Conservation (phyloP, 1,284 basidiomycete genomes). For the Leccinum pachyderme region DNA sequence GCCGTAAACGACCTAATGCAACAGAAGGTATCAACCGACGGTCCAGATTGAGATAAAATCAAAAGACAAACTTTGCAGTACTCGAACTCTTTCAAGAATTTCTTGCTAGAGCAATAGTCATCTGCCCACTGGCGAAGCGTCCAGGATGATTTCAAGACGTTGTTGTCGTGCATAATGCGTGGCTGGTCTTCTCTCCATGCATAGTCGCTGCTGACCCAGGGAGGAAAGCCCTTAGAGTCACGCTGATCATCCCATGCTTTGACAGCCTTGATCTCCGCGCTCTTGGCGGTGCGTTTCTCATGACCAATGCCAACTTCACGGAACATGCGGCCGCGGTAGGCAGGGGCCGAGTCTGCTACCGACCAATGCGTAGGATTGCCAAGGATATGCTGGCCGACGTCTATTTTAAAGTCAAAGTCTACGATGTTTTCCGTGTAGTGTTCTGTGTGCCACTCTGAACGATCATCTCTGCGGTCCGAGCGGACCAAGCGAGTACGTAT, state of each 20-base stretch:
- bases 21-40: neutral
- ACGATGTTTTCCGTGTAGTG: constrained; percentile 52
- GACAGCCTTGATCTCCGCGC: constrained; percentile 32
- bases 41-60: neutral
- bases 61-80: constrained; percentile 50
- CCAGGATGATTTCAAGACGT: constrained; percentile 46
- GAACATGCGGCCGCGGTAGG: constrained; percentile 55
- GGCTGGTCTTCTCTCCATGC: constrained; percentile 26
- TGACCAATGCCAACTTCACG: constrained; percentile 41
- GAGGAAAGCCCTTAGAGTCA: constrained; percentile 37
- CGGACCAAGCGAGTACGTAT: constrained; percentile 48
- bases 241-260: constrained; percentile 35
- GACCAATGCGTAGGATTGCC: constrained; percentile 48
- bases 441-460: constrained; percentile 38
- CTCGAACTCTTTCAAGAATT: constrained; percentile 63
- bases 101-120: constrained; percentile 60
- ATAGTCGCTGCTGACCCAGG: constrained; percentile 39
- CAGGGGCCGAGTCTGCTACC: constrained; percentile 49
- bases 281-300: constrained; percentile 33
- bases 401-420: constrained; percentile 67
- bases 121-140: constrained; percentile 68
- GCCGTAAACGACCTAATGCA: constrained; percentile 54
- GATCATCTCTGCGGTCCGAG: constrained; percentile 38
- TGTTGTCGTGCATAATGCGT: constrained; percentile 27
- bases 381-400: constrained; percentile 40